These are phyloP conservation scores for Hypoxylon cercidicola DNA, from an alignment of 495 filamentous ascomycete genomes.

Conservation along the genomic window DNA sequence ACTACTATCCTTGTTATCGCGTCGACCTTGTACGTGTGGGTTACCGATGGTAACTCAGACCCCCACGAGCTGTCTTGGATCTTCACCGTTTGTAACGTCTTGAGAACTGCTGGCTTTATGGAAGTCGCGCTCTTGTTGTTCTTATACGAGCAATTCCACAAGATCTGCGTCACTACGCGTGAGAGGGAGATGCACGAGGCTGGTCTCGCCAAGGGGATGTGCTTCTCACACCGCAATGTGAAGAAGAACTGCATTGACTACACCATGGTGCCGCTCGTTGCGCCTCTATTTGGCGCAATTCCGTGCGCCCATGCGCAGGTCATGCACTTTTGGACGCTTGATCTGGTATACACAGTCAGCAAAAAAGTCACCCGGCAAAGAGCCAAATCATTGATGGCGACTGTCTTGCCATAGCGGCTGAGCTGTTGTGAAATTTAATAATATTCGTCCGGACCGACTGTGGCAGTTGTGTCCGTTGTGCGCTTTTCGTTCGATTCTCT, in stretches of 20 bases:
- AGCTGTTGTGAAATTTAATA: constrained; percentile 31
- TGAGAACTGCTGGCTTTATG: constrained; percentile 67
- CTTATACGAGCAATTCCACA: constrained; percentile 71
- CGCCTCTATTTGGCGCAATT: constrained; percentile 69
- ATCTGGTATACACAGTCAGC: constrained; percentile 73
- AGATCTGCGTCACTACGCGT: constrained; percentile 63
- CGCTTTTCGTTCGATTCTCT: constrained; percentile 46
- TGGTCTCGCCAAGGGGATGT: constrained; percentile 66
- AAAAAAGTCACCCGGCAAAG: constrained; percentile 66
- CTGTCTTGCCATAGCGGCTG: constrained; percentile 53
- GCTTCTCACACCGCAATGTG: constrained; percentile 64
- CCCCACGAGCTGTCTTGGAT: constrained; percentile 63
- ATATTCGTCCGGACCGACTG: constrained; percentile 32
- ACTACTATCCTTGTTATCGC: constrained; percentile 68
- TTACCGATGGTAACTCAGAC: constrained; percentile 57
- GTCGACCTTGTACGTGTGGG: constrained; percentile 64
- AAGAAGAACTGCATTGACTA: constrained; percentile 66
- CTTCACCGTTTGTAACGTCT: constrained; percentile 64
- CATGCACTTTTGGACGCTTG: constrained; percentile 72
- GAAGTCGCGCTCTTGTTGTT: constrained; percentile 67
- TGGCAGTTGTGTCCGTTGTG: constrained; percentile 9
- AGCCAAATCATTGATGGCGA: constrained; percentile 55
- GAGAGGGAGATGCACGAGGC: constrained; percentile 72
- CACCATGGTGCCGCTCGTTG: constrained; percentile 68
- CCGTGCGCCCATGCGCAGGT: constrained; percentile 71